phyloP scores from a whole-genome alignment of 345 rosid genomes.

The Eucalyptus curtisii region DNA sequence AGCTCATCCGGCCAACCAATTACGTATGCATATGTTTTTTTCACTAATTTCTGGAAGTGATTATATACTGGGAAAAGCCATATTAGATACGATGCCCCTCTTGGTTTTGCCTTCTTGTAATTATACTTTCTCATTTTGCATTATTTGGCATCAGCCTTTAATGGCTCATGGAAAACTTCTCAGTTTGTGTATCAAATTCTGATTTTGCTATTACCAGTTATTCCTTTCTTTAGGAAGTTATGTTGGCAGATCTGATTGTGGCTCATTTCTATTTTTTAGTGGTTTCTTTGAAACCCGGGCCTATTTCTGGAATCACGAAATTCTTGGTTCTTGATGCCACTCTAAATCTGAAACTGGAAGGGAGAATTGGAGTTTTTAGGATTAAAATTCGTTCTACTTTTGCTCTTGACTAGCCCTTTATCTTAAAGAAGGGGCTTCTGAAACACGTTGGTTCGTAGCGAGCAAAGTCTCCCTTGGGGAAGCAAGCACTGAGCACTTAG shows the following conservation, averaged over 20 bases:
- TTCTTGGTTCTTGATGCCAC: not conserved
- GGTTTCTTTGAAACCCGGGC: not conserved
- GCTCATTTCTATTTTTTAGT: not conserved
- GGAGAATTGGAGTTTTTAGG: not conserved
- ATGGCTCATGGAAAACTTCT: not conserved
- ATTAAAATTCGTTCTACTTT: not conserved
- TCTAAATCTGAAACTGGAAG: not conserved
- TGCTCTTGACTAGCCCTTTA: not conserved
- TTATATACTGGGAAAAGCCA: not conserved
- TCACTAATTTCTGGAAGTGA: not conserved
- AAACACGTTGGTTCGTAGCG: not conserved
- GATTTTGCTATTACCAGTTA: not conserved
- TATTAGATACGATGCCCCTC: not conserved
- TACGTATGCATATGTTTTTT: not conserved
- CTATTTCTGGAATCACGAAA: not conserved
- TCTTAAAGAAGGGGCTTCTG: not conserved
- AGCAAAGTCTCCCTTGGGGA: not conserved
- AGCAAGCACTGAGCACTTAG: not conserved
- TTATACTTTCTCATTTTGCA: not conserved
- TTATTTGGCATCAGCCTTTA: not conserved
- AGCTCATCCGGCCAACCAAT: not conserved
- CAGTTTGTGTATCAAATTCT: not conserved
- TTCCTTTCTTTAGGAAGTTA: not conserved
- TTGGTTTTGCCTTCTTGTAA: not conserved
- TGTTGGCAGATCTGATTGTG: not conserved